phyloP scores from a whole-genome alignment of 345 rosid species.

The Gynandropsis gynandra region DNA sequence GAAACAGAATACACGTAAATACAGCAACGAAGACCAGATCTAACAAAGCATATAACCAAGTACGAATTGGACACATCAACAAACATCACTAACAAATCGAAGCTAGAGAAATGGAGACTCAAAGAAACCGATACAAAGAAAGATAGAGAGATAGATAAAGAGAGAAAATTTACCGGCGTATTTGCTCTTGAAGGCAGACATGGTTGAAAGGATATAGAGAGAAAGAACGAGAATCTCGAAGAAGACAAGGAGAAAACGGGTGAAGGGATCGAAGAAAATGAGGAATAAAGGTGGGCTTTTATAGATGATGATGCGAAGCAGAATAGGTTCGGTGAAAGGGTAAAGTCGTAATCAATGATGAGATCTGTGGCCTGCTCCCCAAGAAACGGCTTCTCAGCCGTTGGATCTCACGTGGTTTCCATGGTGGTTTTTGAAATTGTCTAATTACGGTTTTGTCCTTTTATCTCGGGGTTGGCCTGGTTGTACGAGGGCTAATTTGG shows the following conservation, averaged over 20 bases:
- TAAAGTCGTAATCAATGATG: conserved; percentile 4
- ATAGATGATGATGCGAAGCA: conserved; percentile 17
- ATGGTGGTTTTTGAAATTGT: conserved; percentile 11
- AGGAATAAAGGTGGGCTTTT: conserved; percentile 13
- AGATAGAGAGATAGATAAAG: background rate
- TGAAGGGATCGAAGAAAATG: conserved; percentile 17
- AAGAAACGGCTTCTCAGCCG: conserved; percentile 24
- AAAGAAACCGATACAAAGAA: background rate
- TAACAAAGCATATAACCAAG: background rate
- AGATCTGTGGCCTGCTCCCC: conserved; percentile 30
- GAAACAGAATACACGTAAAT: background rate
- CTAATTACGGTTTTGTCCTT: conserved; percentile 10
- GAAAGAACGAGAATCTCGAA: conserved; percentile 7
- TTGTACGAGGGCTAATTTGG: background rate
- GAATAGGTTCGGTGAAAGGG: conserved; percentile 18
- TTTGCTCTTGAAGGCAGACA: conserved; percentile 83
- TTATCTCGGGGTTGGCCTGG: background rate
- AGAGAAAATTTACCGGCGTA: conserved; percentile 49
- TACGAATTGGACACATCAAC: too few relatives aligned
- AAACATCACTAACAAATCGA: background rate
- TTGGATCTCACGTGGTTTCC: conserved; percentile 28
- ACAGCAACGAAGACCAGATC: conserved; percentile 14
- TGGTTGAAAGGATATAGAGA: conserved; percentile 19
- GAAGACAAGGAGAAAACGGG: background rate
- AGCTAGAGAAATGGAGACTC: background rate